Evolutionary conservation across 306 rosid genomes (phyloP).

Genomic region (Arachis stenosperma): DNA sequence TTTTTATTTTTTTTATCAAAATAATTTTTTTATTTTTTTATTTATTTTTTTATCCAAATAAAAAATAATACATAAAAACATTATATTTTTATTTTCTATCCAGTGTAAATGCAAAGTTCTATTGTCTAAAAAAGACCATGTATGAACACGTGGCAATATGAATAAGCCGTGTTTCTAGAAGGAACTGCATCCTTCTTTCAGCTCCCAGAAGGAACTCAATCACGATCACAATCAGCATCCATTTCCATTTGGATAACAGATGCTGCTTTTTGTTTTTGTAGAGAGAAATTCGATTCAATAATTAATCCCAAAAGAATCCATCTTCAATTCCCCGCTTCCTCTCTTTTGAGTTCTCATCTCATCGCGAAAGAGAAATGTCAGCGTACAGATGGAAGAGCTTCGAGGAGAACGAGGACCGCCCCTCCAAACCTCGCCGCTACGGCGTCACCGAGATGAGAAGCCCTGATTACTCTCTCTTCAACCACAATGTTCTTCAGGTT

Average conservation of each 20-base stretch:
- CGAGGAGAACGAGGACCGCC: constrained; percentile 86
- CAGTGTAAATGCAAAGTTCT: neutral
- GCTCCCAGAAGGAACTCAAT: neutral
- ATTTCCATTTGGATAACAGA: neutral
- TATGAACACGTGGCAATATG: neutral
- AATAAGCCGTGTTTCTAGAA: constrained; percentile 36
- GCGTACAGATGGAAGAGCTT: constrained; percentile 77
- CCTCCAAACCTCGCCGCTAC: constrained; percentile 76
- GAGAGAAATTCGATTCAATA: neutral
- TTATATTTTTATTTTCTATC: too few relatives aligned
- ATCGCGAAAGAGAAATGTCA: constrained; percentile 45
- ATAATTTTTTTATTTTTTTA: too few relatives aligned
- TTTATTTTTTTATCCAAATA: too few relatives aligned
- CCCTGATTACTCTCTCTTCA: constrained; percentile 61
- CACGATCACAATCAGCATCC: neutral
- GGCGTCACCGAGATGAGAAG: constrained; percentile 91
- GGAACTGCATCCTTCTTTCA: constrained; percentile 33
- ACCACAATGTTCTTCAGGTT: constrained; percentile 74
- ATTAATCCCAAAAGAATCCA: neutral
- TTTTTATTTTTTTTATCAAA: too few relatives aligned
- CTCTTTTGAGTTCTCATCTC: neutral
- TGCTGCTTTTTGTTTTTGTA: neutral
- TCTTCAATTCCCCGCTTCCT: neutral
- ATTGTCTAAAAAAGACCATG: neutral
- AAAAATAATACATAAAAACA: too few relatives aligned